A percentile compares a stretch with the other conserved stretches of the same genome.
These are phyloP conservation scores for Blastobotrys robertii DNA, from an alignment of 805 yeast species.

Conservation along the genomic window DNA sequence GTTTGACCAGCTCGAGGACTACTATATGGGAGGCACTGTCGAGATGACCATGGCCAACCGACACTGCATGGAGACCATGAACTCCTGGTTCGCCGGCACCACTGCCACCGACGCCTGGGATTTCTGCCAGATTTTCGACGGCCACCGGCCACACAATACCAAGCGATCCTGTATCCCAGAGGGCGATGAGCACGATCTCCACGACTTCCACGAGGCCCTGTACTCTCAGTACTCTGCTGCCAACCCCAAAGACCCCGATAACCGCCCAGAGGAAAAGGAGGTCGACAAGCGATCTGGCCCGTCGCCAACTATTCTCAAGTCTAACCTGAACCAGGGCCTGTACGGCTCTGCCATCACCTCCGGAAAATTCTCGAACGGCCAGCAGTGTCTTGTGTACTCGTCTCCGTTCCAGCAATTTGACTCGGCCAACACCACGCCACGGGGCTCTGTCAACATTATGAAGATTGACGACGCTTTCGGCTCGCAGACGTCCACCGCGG, in stretches of 20 bases:
- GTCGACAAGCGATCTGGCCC: neutral
- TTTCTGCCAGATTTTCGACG: conserved; percentile 27
- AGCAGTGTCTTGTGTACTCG: conserved; percentile 39
- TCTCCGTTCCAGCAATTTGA: conserved; percentile 35
- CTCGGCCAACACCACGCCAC: conserved; percentile 2
- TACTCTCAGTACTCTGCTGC: no score
- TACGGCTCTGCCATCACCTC: conserved; percentile 40
- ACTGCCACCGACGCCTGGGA: conserved; percentile 23
- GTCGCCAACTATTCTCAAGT: conserved; percentile 6
- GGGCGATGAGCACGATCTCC: no score
- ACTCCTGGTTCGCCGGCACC: conserved; percentile 34
- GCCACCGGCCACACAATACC: conserved; percentile 15
- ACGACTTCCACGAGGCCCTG: no score
- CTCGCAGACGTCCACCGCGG: neutral
- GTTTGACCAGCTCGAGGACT: conserved; percentile 34
- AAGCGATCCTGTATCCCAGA: neutral
- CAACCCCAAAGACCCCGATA: no score
- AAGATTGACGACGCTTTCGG: conserved; percentile 1
- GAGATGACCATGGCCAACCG: conserved; percentile 36
- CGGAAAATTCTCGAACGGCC: conserved; percentile 34
- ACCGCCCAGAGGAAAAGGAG: no score
- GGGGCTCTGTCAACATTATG: conserved; percentile 16
- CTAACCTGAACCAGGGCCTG: conserved; percentile 24
- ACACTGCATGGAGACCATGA: conserved; percentile 31
- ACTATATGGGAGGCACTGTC: conserved; percentile 44